Evolutionary conservation across 257 asterid genomes (phyloP), one percentile per base, ranked within the genome.

Genomic region (Ocimum tenuiflorum): DNA sequence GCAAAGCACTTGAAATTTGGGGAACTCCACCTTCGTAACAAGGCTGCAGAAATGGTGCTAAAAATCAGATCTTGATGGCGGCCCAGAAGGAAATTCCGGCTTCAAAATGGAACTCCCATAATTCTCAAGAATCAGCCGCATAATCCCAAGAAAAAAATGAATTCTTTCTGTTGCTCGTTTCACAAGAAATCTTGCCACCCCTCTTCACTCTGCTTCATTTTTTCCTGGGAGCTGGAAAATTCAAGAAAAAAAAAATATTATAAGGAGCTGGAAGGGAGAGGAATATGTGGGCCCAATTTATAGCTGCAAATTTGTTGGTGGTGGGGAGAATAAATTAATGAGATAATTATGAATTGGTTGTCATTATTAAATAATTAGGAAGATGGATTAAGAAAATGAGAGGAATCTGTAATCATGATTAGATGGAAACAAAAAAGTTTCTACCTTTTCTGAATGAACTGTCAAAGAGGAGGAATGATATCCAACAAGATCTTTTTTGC

Each of bases 281-380:
- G 72, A 69, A 77, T 78, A 71, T 71, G 87, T 76, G 88, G 95
- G 91, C 38, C 81, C 88, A 67, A 51, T 61, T 57, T 68, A 22
- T 64, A 70, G 87, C 78, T 81, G 86, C 82, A 86, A 64, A 74
- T 87, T 82, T 82, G 95, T 78, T 76, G 83, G 69, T 49, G 74
- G 68, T 77, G 82, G 84, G 78, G 53, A 69, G 76, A 56, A 70
- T 61, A 57, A 63, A 75, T 77, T 77, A 73, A 75, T 78, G 77
- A 54, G 73, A 62, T 79, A 77, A 73, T 73, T 78, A 62, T 52
- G 70, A 69, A 71, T 75, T 51, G 20, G 71, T 54, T 73, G 83
- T 75, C 71, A 61, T 69, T 66, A 60, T 64, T 60, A 49, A 49
- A 66, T 69, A 66, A 75, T 63, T 50, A 54, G 75, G 60, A 38